Evolutionary conservation across 371 early-diverging fungal species (phyloP).

Genomic region (Lichtheimia hyalospora): DNA sequence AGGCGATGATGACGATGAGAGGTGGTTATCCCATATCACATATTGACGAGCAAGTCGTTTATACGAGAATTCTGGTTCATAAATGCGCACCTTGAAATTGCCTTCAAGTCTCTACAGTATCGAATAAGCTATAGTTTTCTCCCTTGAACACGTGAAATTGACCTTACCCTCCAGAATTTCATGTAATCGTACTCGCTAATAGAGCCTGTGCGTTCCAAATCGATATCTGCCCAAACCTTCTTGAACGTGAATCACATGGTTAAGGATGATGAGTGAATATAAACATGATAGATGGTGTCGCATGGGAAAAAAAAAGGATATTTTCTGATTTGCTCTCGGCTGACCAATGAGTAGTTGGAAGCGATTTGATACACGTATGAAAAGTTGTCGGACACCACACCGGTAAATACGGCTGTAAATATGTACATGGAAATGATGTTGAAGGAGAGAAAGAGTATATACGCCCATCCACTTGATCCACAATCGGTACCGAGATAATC

Average conservation of each 20-base stretch:
- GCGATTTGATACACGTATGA: conserved; percentile 68
- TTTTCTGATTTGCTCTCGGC: conserved; percentile 66
- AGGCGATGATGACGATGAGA: conserved; percentile 11
- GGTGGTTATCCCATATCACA: background rate
- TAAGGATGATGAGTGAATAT: too few relatives aligned
- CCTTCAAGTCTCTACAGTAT: conserved; percentile 35
- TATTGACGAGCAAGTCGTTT: conserved; percentile 22
- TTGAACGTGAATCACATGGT: conserved; percentile 40
- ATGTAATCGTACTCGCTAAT: conserved; percentile 49
- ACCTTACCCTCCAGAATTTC: conserved; percentile 44
- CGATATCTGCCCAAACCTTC: conserved; percentile 57
- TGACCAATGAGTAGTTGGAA: conserved; percentile 60
- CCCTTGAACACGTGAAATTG: background rate
- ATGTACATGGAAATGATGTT: conserved; percentile 78
- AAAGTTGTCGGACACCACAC: conserved; percentile 72
- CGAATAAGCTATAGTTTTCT: background rate
- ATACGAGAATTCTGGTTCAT: conserved; percentile 36
- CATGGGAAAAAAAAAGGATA: conserved; percentile 29
- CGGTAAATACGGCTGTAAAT: conserved; percentile 70
- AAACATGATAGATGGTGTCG: background rate
- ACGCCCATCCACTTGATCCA: conserved; percentile 62
- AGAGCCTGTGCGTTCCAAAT: conserved; percentile 53
- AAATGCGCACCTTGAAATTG: conserved; percentile 36
- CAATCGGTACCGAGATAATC: conserved; percentile 65
- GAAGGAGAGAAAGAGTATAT: conserved; percentile 64